Conservation (phyloP, 257 asterid genomes). For the Solanum peruvianum region DNA sequence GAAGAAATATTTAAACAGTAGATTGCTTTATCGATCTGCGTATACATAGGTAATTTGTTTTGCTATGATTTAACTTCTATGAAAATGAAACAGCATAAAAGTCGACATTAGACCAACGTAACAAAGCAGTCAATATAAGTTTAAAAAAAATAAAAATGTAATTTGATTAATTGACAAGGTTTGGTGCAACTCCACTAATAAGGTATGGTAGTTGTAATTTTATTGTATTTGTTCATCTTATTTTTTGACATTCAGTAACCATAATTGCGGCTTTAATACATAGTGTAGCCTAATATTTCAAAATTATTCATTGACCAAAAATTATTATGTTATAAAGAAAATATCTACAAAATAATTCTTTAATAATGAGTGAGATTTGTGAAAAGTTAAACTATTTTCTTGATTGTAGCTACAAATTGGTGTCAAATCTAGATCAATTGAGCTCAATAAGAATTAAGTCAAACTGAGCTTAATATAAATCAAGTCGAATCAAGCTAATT, state of each 20-base stretch:
- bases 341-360: background rate
- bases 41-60: background rate
- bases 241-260: background rate
- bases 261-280: background rate
- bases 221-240: slow-evolving; percentile 19
- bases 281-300: background rate
- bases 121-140: background rate
- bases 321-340: background rate
- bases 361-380: background rate
- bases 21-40: background rate
- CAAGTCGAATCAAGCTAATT: background rate
- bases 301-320: background rate
- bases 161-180: background rate
- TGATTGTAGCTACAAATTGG: too few species aligned
- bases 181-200: slow-evolving; percentile 40
- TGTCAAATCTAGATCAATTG: too few species aligned
- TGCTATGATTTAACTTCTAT: background rate
- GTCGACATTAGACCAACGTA: background rate
- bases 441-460: background rate
- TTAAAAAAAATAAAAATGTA: background rate
- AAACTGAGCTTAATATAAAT: too few species aligned
- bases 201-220: slow-evolving; percentile 32
- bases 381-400: too few species aligned
- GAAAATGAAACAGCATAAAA: background rate
- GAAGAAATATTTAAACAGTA: too few species aligned